Evolutionary conservation across 108 stramenopile genomes (phyloP).

Genomic region (Skeletonema marinoi): DNA sequence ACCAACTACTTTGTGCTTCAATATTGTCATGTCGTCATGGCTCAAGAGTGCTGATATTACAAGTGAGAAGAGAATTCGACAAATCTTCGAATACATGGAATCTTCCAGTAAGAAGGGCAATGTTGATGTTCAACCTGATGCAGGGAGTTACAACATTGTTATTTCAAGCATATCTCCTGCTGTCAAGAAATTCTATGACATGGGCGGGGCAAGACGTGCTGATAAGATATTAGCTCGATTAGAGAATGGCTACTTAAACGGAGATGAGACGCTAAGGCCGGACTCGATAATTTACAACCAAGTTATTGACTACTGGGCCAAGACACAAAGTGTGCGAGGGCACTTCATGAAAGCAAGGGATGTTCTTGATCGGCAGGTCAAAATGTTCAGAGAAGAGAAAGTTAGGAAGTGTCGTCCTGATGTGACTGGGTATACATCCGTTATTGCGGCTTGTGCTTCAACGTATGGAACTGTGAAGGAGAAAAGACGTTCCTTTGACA

Average conservation of each 20-base stretch:
- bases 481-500: constrained; percentile 56
- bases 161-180: constrained; percentile 49
- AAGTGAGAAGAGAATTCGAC: constrained; percentile 46
- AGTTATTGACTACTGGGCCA: constrained; percentile 77
- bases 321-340: constrained; percentile 38
- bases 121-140: constrained; percentile 29
- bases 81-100: constrained; percentile 68
- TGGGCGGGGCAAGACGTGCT: constrained; percentile 57
- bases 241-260: constrained; percentile 37
- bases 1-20: constrained; percentile 60
- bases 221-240: constrained; percentile 59
- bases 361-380: constrained; percentile 75
- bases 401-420: constrained; percentile 63
- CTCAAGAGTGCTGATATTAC: constrained; percentile 37
- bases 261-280: constrained; percentile 37
- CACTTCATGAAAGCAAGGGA: constrained; percentile 62
- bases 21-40: constrained; percentile 68
- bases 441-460: constrained; percentile 54
- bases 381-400: constrained; percentile 27
- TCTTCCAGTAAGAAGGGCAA: constrained; percentile 20
- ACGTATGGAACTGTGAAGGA: constrained; percentile 45
- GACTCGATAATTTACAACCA: constrained; percentile 80
- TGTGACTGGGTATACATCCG: constrained; percentile 79
- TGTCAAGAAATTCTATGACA: constrained; percentile 20
- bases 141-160: constrained; percentile 44